These are phyloP conservation scores for Lactarius tabidus DNA, from an alignment of 768 basidiomycete species.

Conservation along the genomic window DNA sequence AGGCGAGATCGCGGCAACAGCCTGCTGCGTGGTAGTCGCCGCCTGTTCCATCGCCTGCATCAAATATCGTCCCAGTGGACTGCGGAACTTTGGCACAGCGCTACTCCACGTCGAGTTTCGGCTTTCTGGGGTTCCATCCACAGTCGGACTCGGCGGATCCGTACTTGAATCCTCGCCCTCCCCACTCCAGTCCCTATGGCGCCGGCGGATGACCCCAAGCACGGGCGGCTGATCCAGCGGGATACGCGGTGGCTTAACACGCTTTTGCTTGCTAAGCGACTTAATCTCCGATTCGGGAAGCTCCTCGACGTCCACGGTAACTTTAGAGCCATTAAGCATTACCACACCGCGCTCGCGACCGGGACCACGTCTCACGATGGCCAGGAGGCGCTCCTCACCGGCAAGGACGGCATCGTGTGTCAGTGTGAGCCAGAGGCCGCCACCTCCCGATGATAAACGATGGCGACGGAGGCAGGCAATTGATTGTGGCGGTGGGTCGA, in stretches of 20 bases:
- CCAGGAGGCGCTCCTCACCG: slow-evolving; percentile 69
- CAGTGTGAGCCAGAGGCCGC: slow-evolving; percentile 91
- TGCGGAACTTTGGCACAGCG: slow-evolving; percentile 61
- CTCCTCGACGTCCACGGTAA: slow-evolving; percentile 85
- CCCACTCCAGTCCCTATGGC: slow-evolving; percentile 69
- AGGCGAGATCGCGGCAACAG: slow-evolving; percentile 74
- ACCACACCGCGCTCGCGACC: slow-evolving; percentile 70
- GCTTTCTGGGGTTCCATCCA: slow-evolving; percentile 23
- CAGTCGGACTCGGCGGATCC: slow-evolving; percentile 16
- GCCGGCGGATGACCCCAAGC: slow-evolving; percentile 60
- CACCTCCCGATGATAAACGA: slow-evolving; percentile 78
- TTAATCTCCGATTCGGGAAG: slow-evolving; percentile 85
- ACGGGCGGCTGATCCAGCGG: slow-evolving; percentile 94
- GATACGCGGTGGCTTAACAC: slow-evolving; percentile 78
- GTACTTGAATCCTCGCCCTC: slow-evolving; percentile 36
- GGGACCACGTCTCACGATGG: slow-evolving; percentile 71
- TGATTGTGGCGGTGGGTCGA: slow-evolving; percentile 87
- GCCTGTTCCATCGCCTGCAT: slow-evolving; percentile 74
- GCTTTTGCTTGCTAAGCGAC: slow-evolving; percentile 73
- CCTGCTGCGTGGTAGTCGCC: slow-evolving; percentile 65
- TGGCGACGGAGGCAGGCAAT: slow-evolving; percentile 85
- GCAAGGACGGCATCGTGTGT: slow-evolving; percentile 79
- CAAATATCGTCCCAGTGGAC: slow-evolving; percentile 67
- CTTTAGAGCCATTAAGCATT: slow-evolving; percentile 84
- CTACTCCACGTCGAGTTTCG: slow-evolving; percentile 40